phyloP scores from a whole-genome alignment of 495 filamentous ascomycete genomes.

The Bacidia rubella region DNA sequence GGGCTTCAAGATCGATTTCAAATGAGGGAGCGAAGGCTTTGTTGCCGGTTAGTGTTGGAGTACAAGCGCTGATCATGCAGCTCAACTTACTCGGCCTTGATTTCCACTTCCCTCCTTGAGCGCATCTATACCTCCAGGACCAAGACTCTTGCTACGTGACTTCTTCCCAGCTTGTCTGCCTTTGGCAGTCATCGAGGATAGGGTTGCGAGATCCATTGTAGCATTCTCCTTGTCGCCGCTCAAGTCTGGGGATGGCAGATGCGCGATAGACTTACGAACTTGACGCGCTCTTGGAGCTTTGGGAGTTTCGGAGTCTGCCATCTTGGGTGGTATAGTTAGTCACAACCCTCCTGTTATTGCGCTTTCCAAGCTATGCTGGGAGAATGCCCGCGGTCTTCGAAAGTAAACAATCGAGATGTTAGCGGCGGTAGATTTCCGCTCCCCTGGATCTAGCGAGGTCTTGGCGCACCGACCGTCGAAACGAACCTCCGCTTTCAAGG shows the following conservation, averaged over 20 bases:
- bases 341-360: not conserved
- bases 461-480: slow-evolving; percentile 19
- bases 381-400: too few relatives aligned
- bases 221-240: slow-evolving; percentile 58
- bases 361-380: too few relatives aligned
- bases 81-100: slow-evolving; percentile 51
- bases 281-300: slow-evolving; percentile 29
- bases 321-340: too few relatives aligned
- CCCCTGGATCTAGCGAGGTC: slow-evolving; percentile 1
- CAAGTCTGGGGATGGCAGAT: slow-evolving; percentile 39
- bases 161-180: slow-evolving; percentile 47
- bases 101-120: slow-evolving; percentile 70
- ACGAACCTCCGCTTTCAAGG: slow-evolving; percentile 22
- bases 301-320: slow-evolving; percentile 10
- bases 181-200: slow-evolving; percentile 24
- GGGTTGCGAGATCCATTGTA: slow-evolving; percentile 42
- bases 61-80: too few relatives aligned
- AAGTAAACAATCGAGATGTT: slow-evolving; percentile 16
- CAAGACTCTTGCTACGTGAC: slow-evolving; percentile 86
- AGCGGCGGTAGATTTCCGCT: not conserved
- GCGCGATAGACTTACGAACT: slow-evolving; percentile 66
- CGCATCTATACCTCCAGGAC: slow-evolving; percentile 75
- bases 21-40: slow-evolving; percentile 33
- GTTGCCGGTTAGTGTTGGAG: too few relatives aligned
- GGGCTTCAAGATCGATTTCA: slow-evolving; percentile 78